Evolutionary conservation across 169 alveolate genomes (phyloP).

Genomic region (Plasmodium berghei): DNA sequence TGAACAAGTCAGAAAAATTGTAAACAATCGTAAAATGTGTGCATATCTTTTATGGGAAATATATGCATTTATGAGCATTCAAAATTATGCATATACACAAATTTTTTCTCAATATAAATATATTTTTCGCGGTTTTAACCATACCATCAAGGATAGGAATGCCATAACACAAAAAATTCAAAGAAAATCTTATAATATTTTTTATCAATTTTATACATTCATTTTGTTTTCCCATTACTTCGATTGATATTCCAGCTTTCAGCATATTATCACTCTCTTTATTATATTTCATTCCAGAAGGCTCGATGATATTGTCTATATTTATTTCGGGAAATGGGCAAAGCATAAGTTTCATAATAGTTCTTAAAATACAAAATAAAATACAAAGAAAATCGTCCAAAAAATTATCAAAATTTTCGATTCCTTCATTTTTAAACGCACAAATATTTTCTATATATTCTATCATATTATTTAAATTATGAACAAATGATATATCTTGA

Average conservation of each 20-base stretch:
- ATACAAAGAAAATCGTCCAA: slow-evolving; percentile 21
- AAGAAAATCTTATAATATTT: slow-evolving; percentile 8
- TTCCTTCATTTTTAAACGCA: not conserved
- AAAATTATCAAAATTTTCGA: slow-evolving; percentile 7
- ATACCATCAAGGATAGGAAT: slow-evolving; percentile 16
- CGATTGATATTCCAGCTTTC: not conserved
- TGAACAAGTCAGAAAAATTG: not conserved
- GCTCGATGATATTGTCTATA: not conserved
- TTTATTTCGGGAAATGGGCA: not conserved
- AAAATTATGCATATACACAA: not conserved
- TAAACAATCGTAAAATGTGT: not conserved
- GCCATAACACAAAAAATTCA: slow-evolving; percentile 12
- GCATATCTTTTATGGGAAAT: not conserved
- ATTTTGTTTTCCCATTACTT: not conserved
- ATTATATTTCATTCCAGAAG: not conserved
- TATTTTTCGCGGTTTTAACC: not conserved
- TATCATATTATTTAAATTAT: slow-evolving; percentile 20
- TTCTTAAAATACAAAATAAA: slow-evolving; percentile 36
- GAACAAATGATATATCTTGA: slow-evolving; percentile 18
- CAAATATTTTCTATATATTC: slow-evolving; percentile 1
- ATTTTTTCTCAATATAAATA: no score
- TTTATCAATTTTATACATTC: not conserved
- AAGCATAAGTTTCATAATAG: slow-evolving; percentile 14
- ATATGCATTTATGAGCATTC: not conserved
- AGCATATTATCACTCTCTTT: not conserved